Evolutionary conservation across 768 basidiomycete species (phyloP), one percentile per base, ranked within the genome.

Genomic region (Neoboletus brunneissimus): DNA sequence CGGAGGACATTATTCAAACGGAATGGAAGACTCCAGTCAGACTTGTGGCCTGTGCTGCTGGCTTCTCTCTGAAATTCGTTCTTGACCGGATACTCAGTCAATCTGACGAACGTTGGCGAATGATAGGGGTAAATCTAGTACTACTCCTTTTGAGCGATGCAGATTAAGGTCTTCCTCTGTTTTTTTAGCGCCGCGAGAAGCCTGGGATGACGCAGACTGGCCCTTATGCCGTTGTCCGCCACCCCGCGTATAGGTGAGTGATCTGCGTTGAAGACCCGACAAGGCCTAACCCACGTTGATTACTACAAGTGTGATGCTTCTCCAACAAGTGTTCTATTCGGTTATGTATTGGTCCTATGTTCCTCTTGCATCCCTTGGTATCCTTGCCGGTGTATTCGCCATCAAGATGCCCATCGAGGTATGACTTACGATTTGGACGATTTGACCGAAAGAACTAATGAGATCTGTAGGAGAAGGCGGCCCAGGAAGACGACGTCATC

Each of bases 141-240:
- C 11, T 20, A 7, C 22, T 31, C 22, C 1, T 18, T 38, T 27
- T 44, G 13, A 32, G 35, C 18, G 7, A 34, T 10, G 27, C 16
- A 2, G 20, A 44, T 29, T 38, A 23, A 51, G 10, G n/a, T 38
- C n/a, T 15, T 48, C n/a, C 23, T 44, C 31, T 41, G 12, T 20
- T 37, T 56, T n/a, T 48, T 61, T 10, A 72, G 72, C 32, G 60
- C 48, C 51, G 68, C 38, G 73, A 70, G 55, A 75, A 73, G 49
- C 59, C 67, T 0, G 67, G 56, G 32, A 8, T 72, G 54, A 62
- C 66, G 5, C 60, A 65, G 35, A 64, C 59, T 8, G 75, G 75
- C 2, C 75, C 73, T 5, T 76, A 76, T 53, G 55, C 68, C 9
- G 46, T 73, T 29, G 68, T 76, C 34, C 75, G 76, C 37, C 76